A percentile compares a stretch with the other conserved stretches of the same genome.
Evolutionary conservation across 202 grass and related monocot species (phyloP).

Genomic region (Cymbopogon flexuosus): DNA sequence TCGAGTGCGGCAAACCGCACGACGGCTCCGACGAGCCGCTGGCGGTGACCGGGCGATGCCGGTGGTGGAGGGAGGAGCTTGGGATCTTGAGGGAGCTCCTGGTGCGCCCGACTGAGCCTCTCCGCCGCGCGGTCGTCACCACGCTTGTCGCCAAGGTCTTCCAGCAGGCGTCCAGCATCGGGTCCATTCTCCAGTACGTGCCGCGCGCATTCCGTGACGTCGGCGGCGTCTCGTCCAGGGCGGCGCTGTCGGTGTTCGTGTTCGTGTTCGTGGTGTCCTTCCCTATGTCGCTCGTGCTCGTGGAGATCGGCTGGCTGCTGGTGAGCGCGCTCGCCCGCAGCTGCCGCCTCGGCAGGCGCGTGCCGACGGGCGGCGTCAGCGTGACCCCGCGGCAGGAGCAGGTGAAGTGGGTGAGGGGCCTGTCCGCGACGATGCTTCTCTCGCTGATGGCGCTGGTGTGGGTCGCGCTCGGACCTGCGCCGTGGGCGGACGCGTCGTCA

Average conservation of each 20-base stretch:
- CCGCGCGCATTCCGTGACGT: constrained; percentile 18
- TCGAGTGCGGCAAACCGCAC: constrained; percentile 30
- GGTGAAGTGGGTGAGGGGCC: constrained; percentile 33
- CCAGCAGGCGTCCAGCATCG: constrained; percentile 42
- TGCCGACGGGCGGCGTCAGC: not conserved
- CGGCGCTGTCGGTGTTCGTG: constrained; percentile 32
- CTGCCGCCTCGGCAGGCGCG: not conserved
- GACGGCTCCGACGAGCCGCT: constrained; percentile 17
- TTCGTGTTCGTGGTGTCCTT: constrained; percentile 12
- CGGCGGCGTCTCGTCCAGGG: not conserved
- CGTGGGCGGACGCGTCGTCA: constrained; percentile 18
- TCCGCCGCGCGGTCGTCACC: constrained; percentile 26
- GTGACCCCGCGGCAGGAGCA: constrained; percentile 28
- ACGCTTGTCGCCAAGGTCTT: constrained; percentile 44
- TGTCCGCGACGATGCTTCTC: constrained; percentile 38
- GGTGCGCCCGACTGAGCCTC: constrained; percentile 37
- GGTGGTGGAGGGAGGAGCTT: constrained; percentile 38
- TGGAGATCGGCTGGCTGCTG: constrained; percentile 34
- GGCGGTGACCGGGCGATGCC: not conserved
- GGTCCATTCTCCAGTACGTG: constrained; percentile 25
- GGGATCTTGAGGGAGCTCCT: not conserved
- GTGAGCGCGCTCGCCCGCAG: not conserved
- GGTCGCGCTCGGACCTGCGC: constrained; percentile 38
- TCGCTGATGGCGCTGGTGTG: constrained; percentile 37
- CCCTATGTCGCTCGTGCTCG: constrained; percentile 16